A percentile compares a stretch with the other conserved stretches of the same genome.
Conservation (phyloP, 257 asterid genomes). For the Cinchona pubescens region DNA sequence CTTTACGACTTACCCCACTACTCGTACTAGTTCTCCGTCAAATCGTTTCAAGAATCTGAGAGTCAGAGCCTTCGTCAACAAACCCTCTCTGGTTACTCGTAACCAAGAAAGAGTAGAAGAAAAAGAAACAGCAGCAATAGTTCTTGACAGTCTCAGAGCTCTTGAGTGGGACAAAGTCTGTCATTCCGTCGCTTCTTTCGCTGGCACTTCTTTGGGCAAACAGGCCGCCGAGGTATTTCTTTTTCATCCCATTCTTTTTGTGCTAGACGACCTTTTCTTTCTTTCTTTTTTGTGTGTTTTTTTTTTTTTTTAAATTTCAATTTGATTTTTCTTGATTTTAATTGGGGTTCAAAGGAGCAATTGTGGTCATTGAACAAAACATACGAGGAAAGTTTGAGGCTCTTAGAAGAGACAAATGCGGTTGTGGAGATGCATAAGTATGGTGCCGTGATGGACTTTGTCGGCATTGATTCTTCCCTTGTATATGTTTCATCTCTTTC, state of each 20-base stretch:
- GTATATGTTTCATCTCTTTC: constrained; percentile 29
- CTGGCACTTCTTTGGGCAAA: constrained; percentile 73
- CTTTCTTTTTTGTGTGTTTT: background rate
- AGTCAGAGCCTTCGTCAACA: background rate
- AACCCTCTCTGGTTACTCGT: background rate
- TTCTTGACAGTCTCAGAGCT: constrained; percentile 76
- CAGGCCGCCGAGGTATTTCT: constrained; percentile 54
- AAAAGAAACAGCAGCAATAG: constrained; percentile 18
- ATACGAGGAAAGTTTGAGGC: constrained; percentile 57
- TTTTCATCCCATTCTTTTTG: constrained; percentile 3
- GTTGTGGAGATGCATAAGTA: constrained; percentile 83
- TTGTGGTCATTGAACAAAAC: constrained; percentile 59
- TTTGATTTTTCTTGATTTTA: background rate
- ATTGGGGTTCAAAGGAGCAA: constrained; percentile 49
- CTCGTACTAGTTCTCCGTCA: background rate
- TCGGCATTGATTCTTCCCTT: constrained; percentile 56
- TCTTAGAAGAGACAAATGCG: constrained; percentile 79
- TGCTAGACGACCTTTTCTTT: no score
- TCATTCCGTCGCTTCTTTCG: constrained; percentile 80
- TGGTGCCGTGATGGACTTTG: constrained; percentile 83
- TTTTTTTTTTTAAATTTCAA: background rate
- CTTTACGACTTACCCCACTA: background rate
- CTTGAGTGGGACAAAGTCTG: constrained; percentile 88
- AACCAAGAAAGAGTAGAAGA: background rate
- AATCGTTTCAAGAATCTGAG: background rate